phyloP scores from a whole-genome alignment of 129 eudicot genomes.

The Calendula officinalis region DNA sequence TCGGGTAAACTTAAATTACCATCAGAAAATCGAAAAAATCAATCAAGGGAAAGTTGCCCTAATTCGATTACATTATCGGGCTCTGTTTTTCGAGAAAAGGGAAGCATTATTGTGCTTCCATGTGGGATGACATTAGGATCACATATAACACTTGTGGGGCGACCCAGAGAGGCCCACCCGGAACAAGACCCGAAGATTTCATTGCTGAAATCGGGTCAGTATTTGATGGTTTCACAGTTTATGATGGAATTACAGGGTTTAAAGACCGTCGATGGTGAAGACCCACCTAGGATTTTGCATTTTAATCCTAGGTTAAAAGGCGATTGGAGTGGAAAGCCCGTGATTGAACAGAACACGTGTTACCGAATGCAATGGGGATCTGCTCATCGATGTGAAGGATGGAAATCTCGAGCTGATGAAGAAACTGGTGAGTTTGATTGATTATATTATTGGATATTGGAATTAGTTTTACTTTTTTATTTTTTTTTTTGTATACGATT shows the following conservation, averaged over 20 bases:
- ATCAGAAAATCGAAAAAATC: constrained; percentile 22
- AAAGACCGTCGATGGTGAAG: constrained; percentile 87
- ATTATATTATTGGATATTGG: background rate
- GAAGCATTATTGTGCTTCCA: constrained; percentile 66
- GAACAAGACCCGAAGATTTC: constrained; percentile 78
- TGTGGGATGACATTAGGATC: constrained; percentile 93
- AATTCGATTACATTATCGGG: constrained; percentile 61
- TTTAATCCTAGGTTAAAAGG: constrained; percentile 91
- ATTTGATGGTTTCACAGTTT: constrained; percentile 77
- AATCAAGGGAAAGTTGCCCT: constrained; percentile 55
- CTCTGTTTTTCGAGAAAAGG: constrained; percentile 40
- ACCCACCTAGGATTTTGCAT: constrained; percentile 86
- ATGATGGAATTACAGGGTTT: constrained; percentile 93
- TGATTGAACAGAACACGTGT: constrained; percentile 90
- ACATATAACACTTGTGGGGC: constrained; percentile 66
- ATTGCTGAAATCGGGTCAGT: constrained; percentile 67
- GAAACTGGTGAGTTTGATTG: constrained; percentile 49
- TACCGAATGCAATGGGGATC: constrained; percentile 73
- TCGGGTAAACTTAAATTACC: constrained; percentile 39
- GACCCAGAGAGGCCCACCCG: constrained; percentile 58
- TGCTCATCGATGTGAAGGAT: constrained; percentile 56
- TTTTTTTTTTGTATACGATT: background rate
- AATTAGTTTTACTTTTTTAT: background rate
- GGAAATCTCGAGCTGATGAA: constrained; percentile 52
- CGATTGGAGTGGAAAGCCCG: constrained; percentile 92